Base-by-base conservation (phyloP, 805 yeast species). In the Lipomyces orientalis region DNA sequence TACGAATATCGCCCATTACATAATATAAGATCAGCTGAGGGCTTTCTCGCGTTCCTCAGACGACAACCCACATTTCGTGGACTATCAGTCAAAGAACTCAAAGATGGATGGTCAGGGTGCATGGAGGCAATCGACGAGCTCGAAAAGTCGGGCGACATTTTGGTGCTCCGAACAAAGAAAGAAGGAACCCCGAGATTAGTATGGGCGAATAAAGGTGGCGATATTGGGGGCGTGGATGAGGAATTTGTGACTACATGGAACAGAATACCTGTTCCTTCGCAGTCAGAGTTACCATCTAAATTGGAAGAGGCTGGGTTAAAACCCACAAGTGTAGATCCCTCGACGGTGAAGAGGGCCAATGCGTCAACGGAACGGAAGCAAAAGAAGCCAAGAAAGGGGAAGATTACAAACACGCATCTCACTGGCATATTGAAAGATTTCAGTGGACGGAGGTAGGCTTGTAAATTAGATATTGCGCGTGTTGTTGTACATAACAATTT, bases 321-420 rank as follows among this genome's bases (percentile, higher is more conserved):
- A 78, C 99, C 99, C 9, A 94, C 98, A 0, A 90, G 95, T 75
- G 95, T 93, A n/a, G 99, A 95, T 77, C 98, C 99, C n/a, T 91
- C 93, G 54, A 86, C 90, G n/a, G 80, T 93, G 67, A 91, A 89
- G 79, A 89, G 88, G 76, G 86, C 85, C 64, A 86, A 85, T 58
- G 84, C 82, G 54, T 79, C 82, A 19, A 79, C 83, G 0, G 85
- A 83, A 61, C 87, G 90, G 78, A 94, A 93, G 80, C 93, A 90
- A 77, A 92, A 92, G 85, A 93, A 91, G 79, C 91, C 96, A 61
- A 87, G 98, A 79, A 86, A 93, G 76, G 96, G 97, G 58, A 95
- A 93, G 82, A 87, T 95, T 75, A 95, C 99, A 10, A 95, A 95
- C 78, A 89, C 97, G 1, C 99, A 95, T 79, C 90, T 95, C 96